A percentile compares a stretch with the other conserved stretches of the same genome.
phyloP scores from a whole-genome alignment of 1,284 basidiomycete species.

The Taiwanofungus camphoratus region DNA sequence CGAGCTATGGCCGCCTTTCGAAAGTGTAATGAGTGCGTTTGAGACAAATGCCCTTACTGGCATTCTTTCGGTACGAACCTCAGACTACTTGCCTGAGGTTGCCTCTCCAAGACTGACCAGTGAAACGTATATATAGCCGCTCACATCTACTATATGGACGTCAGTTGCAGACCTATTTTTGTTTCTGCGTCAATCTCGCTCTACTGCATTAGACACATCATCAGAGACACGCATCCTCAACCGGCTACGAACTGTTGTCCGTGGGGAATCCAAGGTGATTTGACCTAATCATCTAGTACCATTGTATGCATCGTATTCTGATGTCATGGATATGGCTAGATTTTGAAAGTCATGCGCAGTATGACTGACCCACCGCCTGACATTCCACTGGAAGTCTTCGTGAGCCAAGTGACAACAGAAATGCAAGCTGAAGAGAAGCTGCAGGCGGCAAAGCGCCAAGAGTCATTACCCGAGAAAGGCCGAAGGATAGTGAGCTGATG shows the following conservation, averaged over 20 bases:
- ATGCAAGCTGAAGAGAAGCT: slow-evolving; percentile 59
- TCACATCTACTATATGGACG: slow-evolving; percentile 49
- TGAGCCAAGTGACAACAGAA: slow-evolving; percentile 52
- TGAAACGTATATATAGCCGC: slow-evolving; percentile 37
- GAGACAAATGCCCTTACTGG: slow-evolving; percentile 42
- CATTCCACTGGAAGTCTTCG: slow-evolving; percentile 35
- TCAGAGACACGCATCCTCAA: slow-evolving; percentile 44
- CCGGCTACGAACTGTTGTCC: slow-evolving; percentile 39
- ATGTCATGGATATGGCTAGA: slow-evolving; percentile 27
- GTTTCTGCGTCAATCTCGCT: slow-evolving; percentile 52
- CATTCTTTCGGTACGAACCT: slow-evolving; percentile 40
- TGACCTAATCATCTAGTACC: background rate
- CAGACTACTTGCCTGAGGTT: too few relatives aligned
- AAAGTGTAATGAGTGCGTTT: slow-evolving; percentile 43
- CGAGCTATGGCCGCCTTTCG: slow-evolving; percentile 67
- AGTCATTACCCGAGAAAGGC: slow-evolving; percentile 19
- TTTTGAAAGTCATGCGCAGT: slow-evolving; percentile 43
- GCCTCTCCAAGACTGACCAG: background rate
- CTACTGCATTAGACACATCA: slow-evolving; percentile 45
- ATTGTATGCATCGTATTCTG: too few relatives aligned
- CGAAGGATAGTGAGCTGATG: slow-evolving; percentile 20
- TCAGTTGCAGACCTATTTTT: slow-evolving; percentile 61
- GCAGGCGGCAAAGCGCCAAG: slow-evolving; percentile 39
- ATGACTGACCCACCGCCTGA: slow-evolving; percentile 46
- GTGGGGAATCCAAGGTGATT: slow-evolving; percentile 51